These are phyloP conservation scores for Knoxdaviesia capensis DNA, from an alignment of 2,329 filamentous ascomycete species.

Conservation along the genomic window DNA sequence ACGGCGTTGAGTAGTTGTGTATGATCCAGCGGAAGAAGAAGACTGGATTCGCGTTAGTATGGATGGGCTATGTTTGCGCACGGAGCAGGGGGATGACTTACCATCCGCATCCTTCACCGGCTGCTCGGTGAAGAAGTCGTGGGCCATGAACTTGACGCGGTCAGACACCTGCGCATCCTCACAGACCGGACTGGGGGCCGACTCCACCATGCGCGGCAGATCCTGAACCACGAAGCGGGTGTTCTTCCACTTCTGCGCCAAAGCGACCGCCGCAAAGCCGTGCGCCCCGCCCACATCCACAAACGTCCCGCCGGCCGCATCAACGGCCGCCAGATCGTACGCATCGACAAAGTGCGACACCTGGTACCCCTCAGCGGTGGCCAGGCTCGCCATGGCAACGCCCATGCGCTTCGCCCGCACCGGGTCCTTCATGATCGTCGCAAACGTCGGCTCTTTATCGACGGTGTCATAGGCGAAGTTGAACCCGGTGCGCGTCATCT, in stretches of 20 bases:
- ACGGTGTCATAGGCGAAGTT: constrained; percentile 28
- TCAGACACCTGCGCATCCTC: constrained; percentile 16
- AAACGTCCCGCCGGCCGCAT: constrained; percentile 23
- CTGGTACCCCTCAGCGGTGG: constrained; percentile 34
- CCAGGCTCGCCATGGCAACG: constrained; percentile 32
- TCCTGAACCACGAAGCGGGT: constrained; percentile 37
- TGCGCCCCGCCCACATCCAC: constrained; percentile 40
- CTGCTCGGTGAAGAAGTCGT: constrained; percentile 39
- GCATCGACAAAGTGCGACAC: constrained; percentile 29
- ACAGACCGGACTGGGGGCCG: constrained; percentile 21
- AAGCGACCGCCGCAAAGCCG: constrained; percentile 33
- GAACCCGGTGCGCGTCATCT: constrained; percentile 27
- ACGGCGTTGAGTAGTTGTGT: constrained; percentile 38
- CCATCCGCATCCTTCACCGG: constrained; percentile 29
- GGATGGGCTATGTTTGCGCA: background rate
- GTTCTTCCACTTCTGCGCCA: constrained; percentile 27
- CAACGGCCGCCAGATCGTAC: constrained; percentile 29
- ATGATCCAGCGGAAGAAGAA: constrained; percentile 41
- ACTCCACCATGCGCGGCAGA: constrained; percentile 24
- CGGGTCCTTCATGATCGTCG: constrained; percentile 26
- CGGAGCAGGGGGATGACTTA: constrained; percentile 8
- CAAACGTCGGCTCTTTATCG: constrained; percentile 31
- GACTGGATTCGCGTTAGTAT: constrained; percentile 11
- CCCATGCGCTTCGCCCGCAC: constrained; percentile 29
- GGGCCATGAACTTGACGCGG: constrained; percentile 22